A percentile compares a stretch with the other conserved stretches of the same genome.
Evolutionary conservation across 2,329 filamentous ascomycete species (phyloP).

Genomic region (Annulohypoxylon truncatum): DNA sequence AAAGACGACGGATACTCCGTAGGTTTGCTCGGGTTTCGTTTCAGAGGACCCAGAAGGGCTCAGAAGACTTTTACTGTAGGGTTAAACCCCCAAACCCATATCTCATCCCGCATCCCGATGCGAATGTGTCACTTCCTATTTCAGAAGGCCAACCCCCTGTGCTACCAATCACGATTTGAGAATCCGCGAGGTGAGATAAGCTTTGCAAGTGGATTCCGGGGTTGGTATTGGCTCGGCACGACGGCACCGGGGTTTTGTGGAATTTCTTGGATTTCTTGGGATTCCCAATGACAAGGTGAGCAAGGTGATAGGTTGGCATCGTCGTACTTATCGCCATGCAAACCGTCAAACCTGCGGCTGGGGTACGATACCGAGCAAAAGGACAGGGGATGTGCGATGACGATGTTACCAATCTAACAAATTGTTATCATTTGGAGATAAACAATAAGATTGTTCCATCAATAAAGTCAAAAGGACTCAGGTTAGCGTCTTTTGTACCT

Average conservation of each 20-base stretch:
- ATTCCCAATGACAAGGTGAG: conserved; percentile 8
- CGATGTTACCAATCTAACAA: not conserved
- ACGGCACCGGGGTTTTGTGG: conserved; percentile 1
- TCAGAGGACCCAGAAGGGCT: not conserved
- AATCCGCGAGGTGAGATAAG: conserved; percentile 27
- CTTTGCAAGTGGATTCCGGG: not conserved
- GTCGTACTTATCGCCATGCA: not conserved
- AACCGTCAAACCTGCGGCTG: not conserved
- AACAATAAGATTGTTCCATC: not conserved
- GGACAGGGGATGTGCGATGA: not conserved
- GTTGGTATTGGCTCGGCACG: not conserved
- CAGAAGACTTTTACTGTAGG: too few relatives aligned
- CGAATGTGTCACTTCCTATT: conserved; percentile 25
- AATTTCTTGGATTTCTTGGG: not conserved
- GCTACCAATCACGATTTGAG: conserved; percentile 7
- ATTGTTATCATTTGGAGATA: not conserved
- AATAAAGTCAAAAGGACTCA: not conserved
- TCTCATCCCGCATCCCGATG: conserved; percentile 11
- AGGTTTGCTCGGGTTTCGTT: not conserved
- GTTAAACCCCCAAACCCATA: not conserved
- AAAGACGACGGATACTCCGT: not conserved
- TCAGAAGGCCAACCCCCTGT: conserved; percentile 14
- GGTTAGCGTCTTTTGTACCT: too few relatives aligned
- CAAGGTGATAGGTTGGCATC: conserved; percentile 2
- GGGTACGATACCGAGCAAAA: conserved; percentile 1